Conservation (phyloP, 2,329 filamentous ascomycete species). For the Aspergillus thermomutatus region DNA sequence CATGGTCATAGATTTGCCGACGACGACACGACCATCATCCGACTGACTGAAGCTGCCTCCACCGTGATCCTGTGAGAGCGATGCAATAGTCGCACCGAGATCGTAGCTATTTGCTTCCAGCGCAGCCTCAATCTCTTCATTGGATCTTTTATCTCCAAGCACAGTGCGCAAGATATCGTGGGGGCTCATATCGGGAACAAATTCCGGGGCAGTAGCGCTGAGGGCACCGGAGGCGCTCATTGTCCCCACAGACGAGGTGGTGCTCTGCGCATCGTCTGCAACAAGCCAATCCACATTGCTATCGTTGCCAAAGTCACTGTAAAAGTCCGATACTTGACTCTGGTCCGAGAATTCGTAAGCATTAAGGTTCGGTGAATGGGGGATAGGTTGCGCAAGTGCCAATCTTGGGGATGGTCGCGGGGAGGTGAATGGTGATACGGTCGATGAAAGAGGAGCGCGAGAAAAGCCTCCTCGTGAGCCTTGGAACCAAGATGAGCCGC, state of each 20-base stretch:
- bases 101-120: conserved; percentile 89
- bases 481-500: conserved; percentile 75
- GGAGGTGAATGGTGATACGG: conserved; percentile 87
- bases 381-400: conserved; percentile 87
- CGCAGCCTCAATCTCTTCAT: conserved; percentile 92
- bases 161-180: conserved; percentile 98
- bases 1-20: conserved; percentile 85
- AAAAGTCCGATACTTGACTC: conserved; percentile 76
- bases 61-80: conserved; percentile 74
- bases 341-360: conserved; percentile 92
- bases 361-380: conserved; percentile 89
- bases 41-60: conserved; percentile 49
- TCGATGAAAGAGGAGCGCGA: conserved; percentile 70
- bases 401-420: conserved; percentile 89
- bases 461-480: conserved; percentile 70
- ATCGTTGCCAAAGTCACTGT: conserved; percentile 87
- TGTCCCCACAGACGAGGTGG: conserved; percentile 72
- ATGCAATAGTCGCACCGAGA: conserved; percentile 82
- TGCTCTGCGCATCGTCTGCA: conserved; percentile 77
- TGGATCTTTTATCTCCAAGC: conserved; percentile 79
- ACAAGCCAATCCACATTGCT: conserved; percentile 92
- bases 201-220: conserved; percentile 81
- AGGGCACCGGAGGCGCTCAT: conserved; percentile 65
- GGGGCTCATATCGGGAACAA: conserved; percentile 85
- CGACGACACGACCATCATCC: conserved; percentile 65